Evolutionary conservation across 768 basidiomycete genomes (phyloP).

Genomic region (Xerocomus spinulosus): DNA sequence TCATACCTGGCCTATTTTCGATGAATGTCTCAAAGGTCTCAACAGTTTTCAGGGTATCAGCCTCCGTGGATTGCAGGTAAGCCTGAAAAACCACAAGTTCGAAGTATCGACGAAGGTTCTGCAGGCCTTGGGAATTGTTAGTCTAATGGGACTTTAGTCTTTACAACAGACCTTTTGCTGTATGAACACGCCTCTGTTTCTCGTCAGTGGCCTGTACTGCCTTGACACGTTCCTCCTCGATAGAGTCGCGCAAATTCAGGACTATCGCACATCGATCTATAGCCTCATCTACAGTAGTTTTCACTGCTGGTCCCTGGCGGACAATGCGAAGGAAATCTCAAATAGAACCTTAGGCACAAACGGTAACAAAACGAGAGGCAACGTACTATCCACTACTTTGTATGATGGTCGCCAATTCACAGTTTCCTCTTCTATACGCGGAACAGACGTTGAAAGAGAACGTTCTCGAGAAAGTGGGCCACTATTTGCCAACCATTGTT

Average conservation of each 20-base stretch:
- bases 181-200: constrained; percentile 56
- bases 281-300: constrained; percentile 79
- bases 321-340: constrained; percentile 80
- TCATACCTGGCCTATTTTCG: constrained; percentile 73
- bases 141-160: not conserved
- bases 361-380: not conserved
- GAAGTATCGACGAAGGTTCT: constrained; percentile 81
- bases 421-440: constrained; percentile 27
- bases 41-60: constrained; percentile 72
- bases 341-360: constrained; percentile 6
- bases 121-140: constrained; percentile 48
- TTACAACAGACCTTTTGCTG: constrained; percentile 59
- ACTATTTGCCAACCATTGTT: constrained; percentile 66
- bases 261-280: constrained; percentile 83
- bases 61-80: constrained; percentile 75
- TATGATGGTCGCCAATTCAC: constrained; percentile 58
- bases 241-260: constrained; percentile 81
- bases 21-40: constrained; percentile 82
- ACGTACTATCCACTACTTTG: constrained; percentile 86
- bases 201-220: constrained; percentile 79
- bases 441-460: constrained; percentile 39
- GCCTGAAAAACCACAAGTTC: constrained; percentile 86
- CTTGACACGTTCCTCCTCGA: constrained; percentile 73
- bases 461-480: constrained; percentile 33
- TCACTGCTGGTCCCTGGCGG: constrained; percentile 81